Evolutionary conservation across 768 basidiomycete genomes (phyloP), one percentile per base, ranked within the genome.

Genomic region (Russula olivacea): DNA sequence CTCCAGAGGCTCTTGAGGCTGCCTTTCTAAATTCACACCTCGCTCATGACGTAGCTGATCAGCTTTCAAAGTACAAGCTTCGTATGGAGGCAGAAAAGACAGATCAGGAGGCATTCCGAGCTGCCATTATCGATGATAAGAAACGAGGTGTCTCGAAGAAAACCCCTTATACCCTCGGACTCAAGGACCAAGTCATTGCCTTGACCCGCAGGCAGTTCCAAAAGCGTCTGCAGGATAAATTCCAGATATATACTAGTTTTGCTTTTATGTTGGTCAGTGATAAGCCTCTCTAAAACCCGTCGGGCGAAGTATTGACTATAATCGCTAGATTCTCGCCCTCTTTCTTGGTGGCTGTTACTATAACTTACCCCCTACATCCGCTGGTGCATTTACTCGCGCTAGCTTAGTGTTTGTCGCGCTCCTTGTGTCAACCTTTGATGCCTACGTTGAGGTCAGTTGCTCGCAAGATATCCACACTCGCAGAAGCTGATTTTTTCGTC

Each of bases 341-440:
- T 80, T 91, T 51, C 77, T 90, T 68, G 92, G 91, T 34, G 85
- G 81, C 6, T 83, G 86, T 14, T 97, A 83, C 77, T 83, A 85
- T 68, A 83, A 88, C 55, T 79, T 89, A 49, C 91, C 91, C 1
- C 69, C 80, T 12, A 86, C 88, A 0, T 83, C 93, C 4, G 80
- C 82, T 36, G 94, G 94, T 49, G 91, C 87, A 0, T 97, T 97
- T 76, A 93, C 93, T 28, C 84, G 93, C 65, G 92, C 90, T 48
- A 81, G 89, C 74, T 83, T 93, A 34, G 80, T 95, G 49, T 94
- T 95, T 72, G 72, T 80, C 28, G 83, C 85, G 6, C 71, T 91
- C 58, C 73, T 94, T 50, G 82, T 85, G 0, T 85, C 83, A 49
- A 82, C 83, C 68, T 75, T 91, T 55, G 85, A 89, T 66, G 85